Base-by-base conservation (phyloP, 768 basidiomycete species). In the Calvatia gigantea region DNA sequence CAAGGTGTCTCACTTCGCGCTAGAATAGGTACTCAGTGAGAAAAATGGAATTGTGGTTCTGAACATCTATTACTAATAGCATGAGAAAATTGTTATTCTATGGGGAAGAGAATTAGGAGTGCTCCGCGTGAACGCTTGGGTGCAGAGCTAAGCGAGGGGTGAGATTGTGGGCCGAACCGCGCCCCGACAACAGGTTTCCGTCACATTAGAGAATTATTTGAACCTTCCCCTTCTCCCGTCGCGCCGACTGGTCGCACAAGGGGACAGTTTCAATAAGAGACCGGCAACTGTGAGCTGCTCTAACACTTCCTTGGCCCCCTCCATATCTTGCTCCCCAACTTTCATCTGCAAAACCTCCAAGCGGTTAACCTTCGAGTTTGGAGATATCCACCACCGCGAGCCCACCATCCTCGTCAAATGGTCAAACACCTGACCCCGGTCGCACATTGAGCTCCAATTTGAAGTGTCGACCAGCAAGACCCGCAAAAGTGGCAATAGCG, bases 371-470 rank as follows among this genome's bases (percentile, higher is more conserved):
- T 35, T 54, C 17, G 52, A 45, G 7, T 33, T 23, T 7, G 52
- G 52, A 17, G 17, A 45, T 9, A 28, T 37, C 52, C 43, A 45
- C 43, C 52, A 38, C 28, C 52, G 31, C 5, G 52, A 54, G 17
- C 43, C 28, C 19, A 37, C 32, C 25, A 28, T 28, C 33, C 37
- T 54, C 43, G 35, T 32, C 8, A 54, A 17, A 3, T 32, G 15
- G 25, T n/a, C 33, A 2, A 54, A 6, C 23, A 44, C 25, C 15
- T 8, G 42, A 6, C n/a, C 42, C 6, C 46, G 32, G 33, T 27
- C 32, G 23, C 35, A 44, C 23, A 54, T 45, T 2, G 33, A 33
- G 25, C 23, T 54, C 33, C 43, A 54, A 17, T 17, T 32, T 12
- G 52, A 44, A 23, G 21, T 45, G 7, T 45, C 43, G n/a, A 54